Conservation (phyloP, 441 rosid genomes). For the Omphalea diandra region DNA sequence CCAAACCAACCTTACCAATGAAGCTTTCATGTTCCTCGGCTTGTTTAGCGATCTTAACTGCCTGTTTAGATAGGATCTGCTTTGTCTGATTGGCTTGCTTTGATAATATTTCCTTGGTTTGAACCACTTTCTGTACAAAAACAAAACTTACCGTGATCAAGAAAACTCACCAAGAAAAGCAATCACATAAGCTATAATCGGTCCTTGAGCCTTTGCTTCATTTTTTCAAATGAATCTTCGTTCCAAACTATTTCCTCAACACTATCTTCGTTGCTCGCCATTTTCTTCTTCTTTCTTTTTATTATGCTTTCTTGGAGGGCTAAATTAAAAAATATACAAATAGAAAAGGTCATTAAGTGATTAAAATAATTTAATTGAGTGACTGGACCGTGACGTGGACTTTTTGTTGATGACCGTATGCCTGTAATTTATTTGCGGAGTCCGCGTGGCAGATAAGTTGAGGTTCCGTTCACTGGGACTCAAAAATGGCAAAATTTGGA, state of each 20-base stretch:
- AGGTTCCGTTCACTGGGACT: no score
- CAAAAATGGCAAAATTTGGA: no score
- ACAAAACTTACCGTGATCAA: neutral
- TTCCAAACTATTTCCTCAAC: slow-evolving; percentile 38
- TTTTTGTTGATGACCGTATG: no score
- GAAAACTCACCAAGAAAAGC: slow-evolving; percentile 1
- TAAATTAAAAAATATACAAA: no score
- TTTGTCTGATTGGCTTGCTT: slow-evolving; percentile 78
- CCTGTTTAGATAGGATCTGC: slow-evolving; percentile 83
- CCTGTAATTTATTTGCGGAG: no score
- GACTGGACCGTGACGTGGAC: no score
- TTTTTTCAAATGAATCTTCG: slow-evolving; percentile 42
- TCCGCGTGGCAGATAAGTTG: no score
- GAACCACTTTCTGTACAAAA: slow-evolving; percentile 64
- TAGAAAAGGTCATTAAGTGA: no score
- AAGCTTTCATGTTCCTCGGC: slow-evolving; percentile 91
- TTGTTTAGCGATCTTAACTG: slow-evolving; percentile 87
- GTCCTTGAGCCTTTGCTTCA: slow-evolving; percentile 53
- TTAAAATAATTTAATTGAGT: no score
- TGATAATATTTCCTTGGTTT: slow-evolving; percentile 75
- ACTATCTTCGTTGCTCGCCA: slow-evolving; percentile 48
- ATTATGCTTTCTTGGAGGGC: no score
- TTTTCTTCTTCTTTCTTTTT: no score
- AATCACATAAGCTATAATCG: slow-evolving; percentile 26
- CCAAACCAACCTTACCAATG: slow-evolving; percentile 74